These are phyloP conservation scores for Penicillium macrosclerotiorum DNA, from an alignment of 495 filamentous ascomycete genomes.

Conservation along the genomic window DNA sequence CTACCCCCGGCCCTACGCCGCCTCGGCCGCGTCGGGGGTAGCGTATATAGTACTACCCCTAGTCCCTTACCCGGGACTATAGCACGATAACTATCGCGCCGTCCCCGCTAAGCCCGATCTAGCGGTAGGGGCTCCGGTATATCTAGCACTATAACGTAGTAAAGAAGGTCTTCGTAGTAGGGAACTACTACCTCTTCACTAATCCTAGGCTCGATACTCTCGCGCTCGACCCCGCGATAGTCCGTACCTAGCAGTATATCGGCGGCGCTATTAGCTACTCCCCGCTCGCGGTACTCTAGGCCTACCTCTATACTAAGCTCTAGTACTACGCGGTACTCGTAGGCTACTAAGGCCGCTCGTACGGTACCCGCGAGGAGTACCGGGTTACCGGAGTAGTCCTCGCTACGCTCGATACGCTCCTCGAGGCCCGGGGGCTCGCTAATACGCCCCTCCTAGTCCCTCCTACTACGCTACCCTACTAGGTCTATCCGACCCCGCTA, in stretches of 20 bases:
- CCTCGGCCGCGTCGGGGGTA: background rate
- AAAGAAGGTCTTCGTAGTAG: conserved; percentile 5
- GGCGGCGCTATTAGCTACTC: background rate
- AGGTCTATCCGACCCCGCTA: background rate
- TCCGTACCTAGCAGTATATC: conserved; percentile 1
- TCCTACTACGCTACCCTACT: background rate
- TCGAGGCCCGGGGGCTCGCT: too few species aligned
- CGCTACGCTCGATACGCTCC: background rate
- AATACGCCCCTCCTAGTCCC: too few species aligned
- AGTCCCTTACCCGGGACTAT: background rate
- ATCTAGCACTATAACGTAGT: conserved; percentile 4
- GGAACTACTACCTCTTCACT: conserved; percentile 2
- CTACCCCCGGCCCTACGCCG: too few species aligned
- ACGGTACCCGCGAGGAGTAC: background rate
- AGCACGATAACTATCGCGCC: background rate
- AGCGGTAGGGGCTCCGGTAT: background rate
- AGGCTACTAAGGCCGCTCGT: background rate
- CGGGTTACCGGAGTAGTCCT: background rate
- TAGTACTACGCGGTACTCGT: background rate
- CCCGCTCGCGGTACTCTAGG: background rate
- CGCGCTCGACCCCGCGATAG: background rate
- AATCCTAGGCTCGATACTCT: conserved; percentile 5
- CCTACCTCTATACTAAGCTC: background rate
- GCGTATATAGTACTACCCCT: conserved; percentile 1
- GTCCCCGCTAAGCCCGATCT: background rate